A percentile compares a stretch with the other conserved stretches of the same genome.
phyloP scores from a whole-genome alignment of 352 stramenopile species.

The Phytophthora cactorum region DNA sequence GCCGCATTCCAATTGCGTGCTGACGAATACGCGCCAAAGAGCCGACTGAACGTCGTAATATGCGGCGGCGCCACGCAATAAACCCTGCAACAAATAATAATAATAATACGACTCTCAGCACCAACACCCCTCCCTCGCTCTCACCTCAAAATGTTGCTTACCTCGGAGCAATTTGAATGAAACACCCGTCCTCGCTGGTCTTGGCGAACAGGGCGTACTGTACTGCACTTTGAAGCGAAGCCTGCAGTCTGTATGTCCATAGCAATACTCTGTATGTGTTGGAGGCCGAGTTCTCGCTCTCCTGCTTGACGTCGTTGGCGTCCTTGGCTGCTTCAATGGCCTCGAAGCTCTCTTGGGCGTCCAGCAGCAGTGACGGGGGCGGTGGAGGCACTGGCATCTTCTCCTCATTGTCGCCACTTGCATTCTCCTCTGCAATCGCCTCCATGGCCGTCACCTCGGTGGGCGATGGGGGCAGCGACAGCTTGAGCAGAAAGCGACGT shows the following conservation, averaged over 20 bases:
- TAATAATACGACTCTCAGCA: constrained; percentile 1
- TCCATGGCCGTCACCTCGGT: constrained; percentile 34
- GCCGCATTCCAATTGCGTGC: constrained; percentile 73
- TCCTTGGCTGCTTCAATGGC: constrained; percentile 68
- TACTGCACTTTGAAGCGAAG: constrained; percentile 73
- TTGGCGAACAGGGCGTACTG: constrained; percentile 83
- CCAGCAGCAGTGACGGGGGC: constrained; percentile 36
- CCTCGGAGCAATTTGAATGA: constrained; percentile 81
- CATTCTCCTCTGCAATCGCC: constrained; percentile 35
- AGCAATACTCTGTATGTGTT: constrained; percentile 77
- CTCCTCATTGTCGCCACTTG: constrained; percentile 30
- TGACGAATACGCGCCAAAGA: constrained; percentile 71
- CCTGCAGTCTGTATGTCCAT: constrained; percentile 83
- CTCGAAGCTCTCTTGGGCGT: constrained; percentile 67
- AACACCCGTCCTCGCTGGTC: constrained; percentile 81
- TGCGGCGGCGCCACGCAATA: constrained; percentile 83
- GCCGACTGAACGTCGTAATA: constrained; percentile 76
- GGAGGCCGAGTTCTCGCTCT: constrained; percentile 75
- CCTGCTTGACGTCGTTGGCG: constrained; percentile 65
- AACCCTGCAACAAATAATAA: constrained; percentile 48
- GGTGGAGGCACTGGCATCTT: constrained; percentile 31
- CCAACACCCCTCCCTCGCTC: neutral
- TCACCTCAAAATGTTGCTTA: constrained; percentile 18
- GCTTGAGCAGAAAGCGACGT: constrained; percentile 59
- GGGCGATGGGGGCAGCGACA: constrained; percentile 33